phyloP scores from a whole-genome alignment of 192 early-diverging fungal species.

The Diversispora epigaea region DNA sequence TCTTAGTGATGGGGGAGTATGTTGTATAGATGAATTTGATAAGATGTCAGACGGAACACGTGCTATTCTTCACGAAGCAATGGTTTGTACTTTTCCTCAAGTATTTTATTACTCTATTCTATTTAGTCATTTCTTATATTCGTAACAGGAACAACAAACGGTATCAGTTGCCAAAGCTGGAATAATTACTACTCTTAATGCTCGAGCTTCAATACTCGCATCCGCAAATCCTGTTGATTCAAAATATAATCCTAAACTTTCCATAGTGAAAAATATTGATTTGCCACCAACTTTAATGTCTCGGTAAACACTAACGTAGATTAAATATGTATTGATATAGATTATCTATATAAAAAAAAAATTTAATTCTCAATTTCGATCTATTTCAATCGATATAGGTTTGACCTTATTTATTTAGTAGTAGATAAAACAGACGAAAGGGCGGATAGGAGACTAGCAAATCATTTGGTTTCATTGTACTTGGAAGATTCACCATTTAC shows the following conservation, averaged over 20 bases:
- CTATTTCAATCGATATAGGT: conserved; percentile 49
- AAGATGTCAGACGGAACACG: conserved; percentile 96
- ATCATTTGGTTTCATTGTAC: conserved; percentile 87
- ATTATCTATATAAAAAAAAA: neutral
- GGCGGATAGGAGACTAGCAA: conserved; percentile 82
- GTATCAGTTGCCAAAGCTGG: conserved; percentile 98
- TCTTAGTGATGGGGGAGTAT: conserved; percentile 92
- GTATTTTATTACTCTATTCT: neutral
- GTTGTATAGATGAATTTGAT: conserved; percentile 99
- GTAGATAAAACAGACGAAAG: conserved; percentile 86
- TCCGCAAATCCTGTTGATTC: conserved; percentile 93
- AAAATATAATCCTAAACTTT: conserved; percentile 79
- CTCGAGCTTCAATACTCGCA: conserved; percentile 92
- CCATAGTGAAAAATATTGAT: conserved; percentile 86
- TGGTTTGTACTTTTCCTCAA: conserved; percentile 53
- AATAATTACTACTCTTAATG: conserved; percentile 97
- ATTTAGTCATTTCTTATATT: neutral
- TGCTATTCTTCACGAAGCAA: conserved; percentile 96
- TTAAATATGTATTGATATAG: neutral
- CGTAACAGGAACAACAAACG: conserved; percentile 88
- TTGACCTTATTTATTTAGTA: conserved; percentile 91
- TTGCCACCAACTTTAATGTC: conserved; percentile 93
- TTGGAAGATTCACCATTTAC: conserved; percentile 60
- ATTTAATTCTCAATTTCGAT: neutral
- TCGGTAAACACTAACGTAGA: conserved; percentile 46